Evolutionary conservation across 257 asterid species (phyloP), one percentile per base, ranked within the genome.

Genomic region (Capsicum pubescens): DNA sequence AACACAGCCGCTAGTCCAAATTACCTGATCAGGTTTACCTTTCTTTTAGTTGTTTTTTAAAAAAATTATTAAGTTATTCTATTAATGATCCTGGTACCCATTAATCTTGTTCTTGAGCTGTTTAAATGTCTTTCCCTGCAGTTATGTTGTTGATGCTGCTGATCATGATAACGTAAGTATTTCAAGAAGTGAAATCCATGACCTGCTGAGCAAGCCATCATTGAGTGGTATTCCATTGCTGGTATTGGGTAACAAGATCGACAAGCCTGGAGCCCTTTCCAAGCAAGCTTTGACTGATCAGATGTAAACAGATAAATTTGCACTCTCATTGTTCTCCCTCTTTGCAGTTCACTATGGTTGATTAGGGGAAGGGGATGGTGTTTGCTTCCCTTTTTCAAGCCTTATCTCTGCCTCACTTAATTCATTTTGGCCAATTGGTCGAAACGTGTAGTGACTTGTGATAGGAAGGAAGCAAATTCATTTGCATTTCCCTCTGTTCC

Each of bases 131-230:
- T 1, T 86, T 83, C 79, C 78, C 68, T 88, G 86, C 93, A 95
- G 99, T 85, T 95, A 95, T 60, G 98, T 96, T 68, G 99, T 96
- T 80, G 99, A 96, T 91, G 98, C 95, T 88, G 99, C 97, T 84
- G 99, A 96, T 87, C 97, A 87, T 6, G 99, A 94, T 58, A 96
- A 96, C 84, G 85, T 96, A 57, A 92, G 90, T 86, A 90, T 90
- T 86, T 96, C 98, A 60, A 94, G 80, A 86, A 89, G 94, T 80
- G 98, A 96, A 87, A 92, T 96, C 83, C 99, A 96, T 55, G 99
- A 96, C 89, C 91, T 96, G 87, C 89, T 96, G 91, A 93, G 93
- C 86, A 96, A 94, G 87, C 94, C 95, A 86, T 93, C 99, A 36
- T 91, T 96, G 83, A 92, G 89, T n/a, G 98, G 98, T 86, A 96